Base-by-base conservation (phyloP, 2,329 filamentous ascomycete genomes). In the Sphaerulina vaccinii region DNA sequence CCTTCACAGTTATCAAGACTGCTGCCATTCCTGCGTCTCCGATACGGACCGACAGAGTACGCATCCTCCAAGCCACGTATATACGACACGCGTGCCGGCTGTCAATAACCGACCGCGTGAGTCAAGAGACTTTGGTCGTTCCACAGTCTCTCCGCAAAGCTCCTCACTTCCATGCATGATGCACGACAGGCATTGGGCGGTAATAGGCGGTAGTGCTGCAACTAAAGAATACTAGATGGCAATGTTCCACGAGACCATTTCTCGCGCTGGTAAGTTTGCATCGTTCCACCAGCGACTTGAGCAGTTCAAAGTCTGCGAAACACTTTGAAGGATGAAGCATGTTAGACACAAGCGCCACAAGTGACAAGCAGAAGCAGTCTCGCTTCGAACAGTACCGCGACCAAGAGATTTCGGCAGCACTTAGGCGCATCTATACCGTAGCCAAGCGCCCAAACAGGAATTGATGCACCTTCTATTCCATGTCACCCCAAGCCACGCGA, bases 401-500 rank as follows among this genome's bases (percentile, higher is more conserved):
- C 22, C 36, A 41, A 32, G 27, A 32, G n/a, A 32, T 18, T 40
- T 50, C 51, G 51, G 51, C 41, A 36, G 18, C 46, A 49, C 37
- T 43, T 37, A 43, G 45, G 44, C 39, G 42, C 44, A 35, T 29
- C n/a, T 29, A 45, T 38, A 33, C 16, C 36, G 51, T 21, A 40
- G 51, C 51, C 46, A 54, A 54, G 51, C 21, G 33, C 46, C 45
- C 19, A 46, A 48, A 42, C 29, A 40, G 42, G 41, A 36, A 54
- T 46, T 16, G 41, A 42, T 43, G 32, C 22, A 44, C 51, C 46
- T 39, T 50, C n/a, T n/a, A n/a, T n/a, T n/a, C n/a, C n/a, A n/a
- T n/a, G 51, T 29, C 41, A 44, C 23, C 32, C 21, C 29, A 44
- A 32, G 41, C 51, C 51, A 54, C 44, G 49, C 51, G 51, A 55